phyloP scores from a whole-genome alignment of 805 yeast genomes.

The Hanseniaspora mollemarum region DNA sequence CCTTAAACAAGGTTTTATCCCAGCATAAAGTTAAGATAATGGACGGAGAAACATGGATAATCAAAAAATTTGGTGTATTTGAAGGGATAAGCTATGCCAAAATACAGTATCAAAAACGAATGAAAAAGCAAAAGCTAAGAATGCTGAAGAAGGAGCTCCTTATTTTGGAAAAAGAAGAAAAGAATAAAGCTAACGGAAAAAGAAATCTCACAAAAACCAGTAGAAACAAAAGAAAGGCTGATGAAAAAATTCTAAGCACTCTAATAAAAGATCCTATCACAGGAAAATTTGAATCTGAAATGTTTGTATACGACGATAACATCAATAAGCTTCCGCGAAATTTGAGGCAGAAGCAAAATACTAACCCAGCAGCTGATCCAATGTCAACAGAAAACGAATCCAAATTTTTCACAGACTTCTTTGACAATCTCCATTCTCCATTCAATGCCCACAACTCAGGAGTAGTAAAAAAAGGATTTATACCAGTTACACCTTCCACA shows the following conservation, averaged over 20 bases:
- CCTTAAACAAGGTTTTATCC: slow-evolving; percentile 36
- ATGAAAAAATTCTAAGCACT: too few species aligned
- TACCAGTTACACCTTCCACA: neutral
- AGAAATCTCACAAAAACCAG: neutral
- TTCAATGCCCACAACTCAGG: neutral
- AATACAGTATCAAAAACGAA: slow-evolving; percentile 21
- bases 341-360: neutral
- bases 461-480: neutral
- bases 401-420: neutral
- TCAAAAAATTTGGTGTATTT: slow-evolving; percentile 81
- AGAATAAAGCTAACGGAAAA: neutral
- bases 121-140: slow-evolving; percentile 15
- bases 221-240: neutral
- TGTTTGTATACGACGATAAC: neutral
- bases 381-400: neutral
- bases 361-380: neutral
- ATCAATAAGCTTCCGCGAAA: neutral
- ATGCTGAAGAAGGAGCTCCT: neutral
- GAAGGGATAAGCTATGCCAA: slow-evolving; percentile 32
- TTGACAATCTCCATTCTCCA: neutral
- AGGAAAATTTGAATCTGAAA: neutral
- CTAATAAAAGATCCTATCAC: neutral
- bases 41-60: slow-evolving; percentile 38
- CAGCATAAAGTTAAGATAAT: slow-evolving; percentile 35
- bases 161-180: neutral